Evolutionary conservation across 139 green algal genomes (phyloP).

Genomic region (Gonium pectorale): DNA sequence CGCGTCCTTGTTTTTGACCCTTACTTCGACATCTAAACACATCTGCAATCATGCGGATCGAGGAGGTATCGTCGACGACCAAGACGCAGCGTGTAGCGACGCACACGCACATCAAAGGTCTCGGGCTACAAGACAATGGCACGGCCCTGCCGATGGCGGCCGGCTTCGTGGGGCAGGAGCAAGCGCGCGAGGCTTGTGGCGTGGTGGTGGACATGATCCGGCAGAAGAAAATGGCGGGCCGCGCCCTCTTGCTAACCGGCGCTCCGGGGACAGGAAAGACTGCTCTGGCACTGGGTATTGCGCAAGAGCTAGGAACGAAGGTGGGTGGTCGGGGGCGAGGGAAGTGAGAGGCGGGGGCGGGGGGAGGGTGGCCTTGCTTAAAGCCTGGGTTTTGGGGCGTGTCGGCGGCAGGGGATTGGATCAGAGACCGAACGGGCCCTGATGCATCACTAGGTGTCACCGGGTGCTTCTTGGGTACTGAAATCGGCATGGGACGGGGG

Average conservation of each 20-base stretch:
- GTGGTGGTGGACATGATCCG: slow-evolving; percentile 99
- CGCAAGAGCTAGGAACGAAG: slow-evolving; percentile 93
- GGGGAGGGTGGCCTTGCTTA: no score
- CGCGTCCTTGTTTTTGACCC: not conserved
- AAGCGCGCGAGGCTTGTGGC: slow-evolving; percentile 94
- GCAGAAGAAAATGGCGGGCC: slow-evolving; percentile 97
- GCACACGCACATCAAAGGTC: slow-evolving; percentile 99
- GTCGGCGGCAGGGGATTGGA: no score
- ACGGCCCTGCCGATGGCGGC: slow-evolving; percentile 78
- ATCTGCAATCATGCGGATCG: slow-evolving; percentile 79
- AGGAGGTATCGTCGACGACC: slow-evolving; percentile 93
- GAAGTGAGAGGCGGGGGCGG: no score
- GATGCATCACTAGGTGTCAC: no score
- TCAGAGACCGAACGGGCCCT: no score
- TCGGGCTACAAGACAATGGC: slow-evolving; percentile 92
- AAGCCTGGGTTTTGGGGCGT: no score
- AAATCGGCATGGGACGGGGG: no score
- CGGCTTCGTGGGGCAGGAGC: slow-evolving; percentile 96
- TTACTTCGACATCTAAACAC: no score
- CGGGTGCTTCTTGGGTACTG: no score
- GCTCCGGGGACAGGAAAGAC: slow-evolving; percentile 98
- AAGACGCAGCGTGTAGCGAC: slow-evolving; percentile 96
- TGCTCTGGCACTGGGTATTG: slow-evolving; percentile 96
- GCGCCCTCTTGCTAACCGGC: slow-evolving; percentile 95
- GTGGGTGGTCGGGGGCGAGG: no score